These are phyloP conservation scores for Solanum chilense DNA, from an alignment of 257 asterid species.

Conservation along the genomic window DNA sequence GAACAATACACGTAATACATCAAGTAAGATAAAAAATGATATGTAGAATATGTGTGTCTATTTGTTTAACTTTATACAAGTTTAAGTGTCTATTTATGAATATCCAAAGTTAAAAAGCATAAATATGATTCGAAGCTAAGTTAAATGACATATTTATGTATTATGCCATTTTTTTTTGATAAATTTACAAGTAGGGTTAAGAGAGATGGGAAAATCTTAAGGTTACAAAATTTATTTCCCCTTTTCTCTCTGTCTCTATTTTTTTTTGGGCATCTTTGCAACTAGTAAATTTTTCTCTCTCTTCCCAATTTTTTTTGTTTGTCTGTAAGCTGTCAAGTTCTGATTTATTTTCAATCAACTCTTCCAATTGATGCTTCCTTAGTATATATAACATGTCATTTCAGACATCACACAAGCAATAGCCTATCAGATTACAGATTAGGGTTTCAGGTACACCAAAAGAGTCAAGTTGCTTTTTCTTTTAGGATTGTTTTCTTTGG, in stretches of 20 bases:
- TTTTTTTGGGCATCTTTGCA: conserved; percentile 5
- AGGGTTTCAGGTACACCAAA: conserved; percentile 35
- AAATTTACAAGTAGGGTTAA: background rate
- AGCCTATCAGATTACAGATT: conserved; percentile 32
- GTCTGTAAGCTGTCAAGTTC: conserved; percentile 34
- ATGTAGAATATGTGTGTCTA: too few species aligned
- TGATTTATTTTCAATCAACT: conserved; percentile 13
- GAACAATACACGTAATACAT: too few species aligned
- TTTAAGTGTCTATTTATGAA: fast-evolving
- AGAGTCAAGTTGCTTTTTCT: conserved; percentile 2
- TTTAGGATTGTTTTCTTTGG: background rate
- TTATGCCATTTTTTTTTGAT: too few species aligned
- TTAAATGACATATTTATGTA: too few species aligned
- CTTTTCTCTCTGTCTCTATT: background rate
- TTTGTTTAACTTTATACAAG: too few species aligned
- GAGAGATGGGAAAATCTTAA: background rate
- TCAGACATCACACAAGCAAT: conserved; percentile 19
- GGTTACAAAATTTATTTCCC: background rate
- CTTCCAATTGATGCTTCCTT: conserved; percentile 31
- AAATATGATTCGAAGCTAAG: too few species aligned
- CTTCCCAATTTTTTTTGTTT: background rate
- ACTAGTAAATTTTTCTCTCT: background rate
- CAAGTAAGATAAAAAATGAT: too few species aligned
- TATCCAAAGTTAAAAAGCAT: fast-evolving
- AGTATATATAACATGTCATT: conserved; percentile 30